phyloP scores from a whole-genome alignment of 164 flowering plant genomes.

The Saururus chinensis region DNA sequence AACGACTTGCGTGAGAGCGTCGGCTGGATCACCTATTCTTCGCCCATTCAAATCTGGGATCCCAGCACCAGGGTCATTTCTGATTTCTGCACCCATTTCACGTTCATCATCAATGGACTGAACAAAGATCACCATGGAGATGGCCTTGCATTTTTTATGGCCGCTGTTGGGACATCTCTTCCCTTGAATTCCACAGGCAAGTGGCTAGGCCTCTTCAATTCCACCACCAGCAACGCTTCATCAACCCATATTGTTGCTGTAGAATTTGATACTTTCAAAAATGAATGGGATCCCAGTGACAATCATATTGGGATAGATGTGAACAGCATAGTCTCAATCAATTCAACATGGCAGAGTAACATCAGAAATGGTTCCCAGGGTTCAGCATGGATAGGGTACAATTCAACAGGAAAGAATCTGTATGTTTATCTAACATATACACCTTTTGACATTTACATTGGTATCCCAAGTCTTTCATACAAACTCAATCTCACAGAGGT shows the following conservation, averaged over 20 bases:
- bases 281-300: constrained; percentile 22
- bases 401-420: constrained; percentile 17
- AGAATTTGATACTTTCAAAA: constrained; percentile 29
- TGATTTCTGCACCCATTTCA: constrained; percentile 20
- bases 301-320: constrained; percentile 38
- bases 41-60: constrained; percentile 12
- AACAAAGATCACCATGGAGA: constrained; percentile 10
- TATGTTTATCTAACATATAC: constrained; percentile 7
- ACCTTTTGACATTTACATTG: neutral
- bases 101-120: constrained; percentile 13
- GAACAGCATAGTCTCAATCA: constrained; percentile 19
- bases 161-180: constrained; percentile 15
- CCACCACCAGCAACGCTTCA: constrained; percentile 4
- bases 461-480: constrained; percentile 9
- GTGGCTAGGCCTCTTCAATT: constrained; percentile 19
- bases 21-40: constrained; percentile 6
- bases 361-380: constrained; percentile 7
- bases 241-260: constrained; percentile 23
- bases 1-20: neutral
- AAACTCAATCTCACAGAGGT: constrained; percentile 13
- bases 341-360: constrained; percentile 13
- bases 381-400: constrained; percentile 24
- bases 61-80: neutral
- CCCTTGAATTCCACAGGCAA: constrained; percentile 10
- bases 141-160: constrained; percentile 49